Evolutionary conservation across 225 moss, liverwort and hornwort species (phyloP).

Genomic region (Antitrichia curtipendula): DNA sequence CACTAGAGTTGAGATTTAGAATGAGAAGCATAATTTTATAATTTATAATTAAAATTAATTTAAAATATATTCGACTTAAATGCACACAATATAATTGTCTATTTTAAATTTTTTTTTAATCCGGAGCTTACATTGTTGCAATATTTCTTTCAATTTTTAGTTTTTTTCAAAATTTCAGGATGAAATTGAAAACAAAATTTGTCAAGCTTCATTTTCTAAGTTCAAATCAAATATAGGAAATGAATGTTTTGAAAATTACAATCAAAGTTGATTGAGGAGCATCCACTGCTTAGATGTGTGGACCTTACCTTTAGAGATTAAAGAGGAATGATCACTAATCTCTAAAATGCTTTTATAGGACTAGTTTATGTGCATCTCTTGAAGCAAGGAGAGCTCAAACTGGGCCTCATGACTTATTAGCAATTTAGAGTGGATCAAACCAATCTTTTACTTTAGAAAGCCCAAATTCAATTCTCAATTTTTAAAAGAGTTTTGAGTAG

Average conservation of each 20-base stretch:
- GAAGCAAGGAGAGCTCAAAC: neutral
- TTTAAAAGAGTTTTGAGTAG: neutral
- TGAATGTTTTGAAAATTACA: neutral
- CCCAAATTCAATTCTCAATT: neutral
- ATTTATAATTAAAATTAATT: neutral
- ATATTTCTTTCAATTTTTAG: neutral
- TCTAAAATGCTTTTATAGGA: neutral
- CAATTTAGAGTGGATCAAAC: neutral
- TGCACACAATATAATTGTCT: neutral
- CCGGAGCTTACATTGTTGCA: neutral
- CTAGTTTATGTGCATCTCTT: neutral
- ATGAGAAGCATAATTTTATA: neutral
- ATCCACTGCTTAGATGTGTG: fast-evolving
- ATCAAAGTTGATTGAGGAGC: neutral
- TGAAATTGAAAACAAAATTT: neutral
- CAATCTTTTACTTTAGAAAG: fast-evolving
- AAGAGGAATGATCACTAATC: neutral
- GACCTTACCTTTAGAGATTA: neutral
- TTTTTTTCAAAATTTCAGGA: neutral
- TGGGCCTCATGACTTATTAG: neutral
- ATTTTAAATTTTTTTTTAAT: neutral
- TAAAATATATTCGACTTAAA: neutral
- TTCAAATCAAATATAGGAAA: fast-evolving
- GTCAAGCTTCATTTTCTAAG: neutral
- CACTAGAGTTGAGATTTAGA: neutral